Evolutionary conservation across 2,329 filamentous ascomycete species (phyloP), one percentile per base, ranked within the genome.

Genomic region (Escovopsis weberi): DNA sequence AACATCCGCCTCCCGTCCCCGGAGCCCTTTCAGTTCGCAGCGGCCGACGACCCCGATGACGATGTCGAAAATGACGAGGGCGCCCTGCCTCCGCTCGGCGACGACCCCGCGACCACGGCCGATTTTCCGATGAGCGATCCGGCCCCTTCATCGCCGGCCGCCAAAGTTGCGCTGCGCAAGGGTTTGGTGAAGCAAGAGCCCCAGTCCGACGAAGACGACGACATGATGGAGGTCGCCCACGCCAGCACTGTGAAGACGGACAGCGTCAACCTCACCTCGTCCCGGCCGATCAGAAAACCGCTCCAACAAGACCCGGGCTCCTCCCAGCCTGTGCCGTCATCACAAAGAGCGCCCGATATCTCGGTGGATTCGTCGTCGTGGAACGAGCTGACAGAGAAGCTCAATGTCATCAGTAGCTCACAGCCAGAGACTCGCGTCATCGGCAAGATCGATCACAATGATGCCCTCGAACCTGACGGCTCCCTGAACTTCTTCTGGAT

Each of bases 401-500:
- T 98, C 47, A 94, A 94, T 52, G 80, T 95, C 33, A 70, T 91
- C 50, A 86, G 75, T 59, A 86, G 79, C 54, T 80, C 85, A 4
- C 68, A 74, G 4, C 59, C 75, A 3, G 81, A 86, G 49, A 66
- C 69, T 32, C 67, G 68, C 26, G 70, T 67, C 8, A 75, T 85
- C 49, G 87, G 87, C 35, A 98, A 96, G 62, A 72, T 95, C 39
- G 78, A 82, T 49, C 73, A 85, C 45, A 76, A 82, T 48, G 82
- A 94, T 60, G 87, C 85, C n/a, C 65, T 94, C n/a, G 89, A 96
- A 59, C 79, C 85, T 48, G 88, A 98, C 55, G 91, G 89, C 33
- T 93, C 84, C 52, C 69, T 98, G 28, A 81, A 82, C 51, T 86
- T 98, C 67, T 98, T 95, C 66, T 98, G 91, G 91, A 82, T 85